Evolutionary conservation across 305 asterid species (phyloP).

Genomic region (Caryopteris hybrid): DNA sequence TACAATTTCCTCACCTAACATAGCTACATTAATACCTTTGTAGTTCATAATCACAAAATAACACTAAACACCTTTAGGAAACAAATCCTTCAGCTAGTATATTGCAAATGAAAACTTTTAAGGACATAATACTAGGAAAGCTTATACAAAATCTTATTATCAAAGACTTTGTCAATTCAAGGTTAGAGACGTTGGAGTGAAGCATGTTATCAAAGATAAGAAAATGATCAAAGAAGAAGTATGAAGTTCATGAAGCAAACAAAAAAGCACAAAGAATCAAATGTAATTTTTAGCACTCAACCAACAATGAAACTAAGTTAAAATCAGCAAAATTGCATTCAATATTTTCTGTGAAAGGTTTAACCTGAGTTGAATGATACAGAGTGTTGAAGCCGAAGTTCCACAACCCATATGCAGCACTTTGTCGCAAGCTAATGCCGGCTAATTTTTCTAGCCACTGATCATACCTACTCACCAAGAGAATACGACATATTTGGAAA

Average conservation of each 20-base stretch:
- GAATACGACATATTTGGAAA: not conserved
- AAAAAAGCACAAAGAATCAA: not conserved
- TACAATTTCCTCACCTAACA: not conserved
- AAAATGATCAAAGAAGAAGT: not conserved
- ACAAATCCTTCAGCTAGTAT: not conserved
- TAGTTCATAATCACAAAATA: not conserved
- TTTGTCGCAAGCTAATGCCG: slow-evolving; percentile 75
- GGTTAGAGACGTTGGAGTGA: not conserved
- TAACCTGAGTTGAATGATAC: slow-evolving; percentile 92
- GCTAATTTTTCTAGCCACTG: slow-evolving; percentile 83
- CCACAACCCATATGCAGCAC: slow-evolving; percentile 98
- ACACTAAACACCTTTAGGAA: not conserved
- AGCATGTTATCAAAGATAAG: not conserved
- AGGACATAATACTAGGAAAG: not conserved
- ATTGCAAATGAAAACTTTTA: not conserved
- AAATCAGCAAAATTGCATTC: not conserved
- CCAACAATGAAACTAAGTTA: not conserved
- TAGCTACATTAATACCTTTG: not conserved
- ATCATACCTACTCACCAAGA: slow-evolving; percentile 47
- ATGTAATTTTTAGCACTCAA: not conserved
- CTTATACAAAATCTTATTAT: not conserved
- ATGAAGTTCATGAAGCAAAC: not conserved
- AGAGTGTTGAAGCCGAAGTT: slow-evolving; percentile 82
- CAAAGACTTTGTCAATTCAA: not conserved
- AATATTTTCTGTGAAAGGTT: slow-evolving; percentile 9